Evolutionary conservation across 495 filamentous ascomycete species (phyloP), one percentile per base, ranked within the genome.

Genomic region (Chaetomium tenue): DNA sequence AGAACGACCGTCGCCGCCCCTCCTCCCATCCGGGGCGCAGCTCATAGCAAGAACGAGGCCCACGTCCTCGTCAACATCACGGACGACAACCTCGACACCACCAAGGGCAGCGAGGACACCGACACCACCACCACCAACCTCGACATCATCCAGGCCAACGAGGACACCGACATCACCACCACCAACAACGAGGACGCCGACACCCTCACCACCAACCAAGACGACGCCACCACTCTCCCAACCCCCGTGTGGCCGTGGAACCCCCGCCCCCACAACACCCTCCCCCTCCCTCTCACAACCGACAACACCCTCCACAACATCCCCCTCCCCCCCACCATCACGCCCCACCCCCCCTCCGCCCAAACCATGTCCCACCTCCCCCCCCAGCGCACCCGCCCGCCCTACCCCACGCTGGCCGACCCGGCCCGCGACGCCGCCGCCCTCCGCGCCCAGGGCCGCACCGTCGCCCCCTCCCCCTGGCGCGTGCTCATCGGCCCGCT

Each of bases 401-500:
- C 56, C 7, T 58, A 58, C 56, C 56, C 56, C 1, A 20, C 13
- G 7, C 56, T 58, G 12, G 0, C 39, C 2, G 56, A 5, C 56
- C 5, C 2, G 33, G 5, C 5, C 15, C 16, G n/a, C 56, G n/a
- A 58, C 56, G 46, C 28, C 23, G 11, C 46, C 56, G 3, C n/a
- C 0, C 33, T 37, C 39, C 37, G 11, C 12, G 23, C 13, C 39
- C 22, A 33, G 5, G 23, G 56, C 39, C 5, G 12, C 15, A n/a
- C 33, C 22, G 40, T 44, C 18, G 42, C 23, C 18, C 42, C 20
- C 7, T 23, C 47, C 23, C 57, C 57, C 6, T 59, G n/a, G 13
- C 57, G 42, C 23, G 57, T 59, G 25, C 57, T 59, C 6, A 48
- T 59, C 57, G 57, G 57, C 16, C 57, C 57, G 5, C 25, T 48